Base-by-base conservation (phyloP, 2,329 filamentous ascomycete genomes). In the Curvularia sp. region DNA sequence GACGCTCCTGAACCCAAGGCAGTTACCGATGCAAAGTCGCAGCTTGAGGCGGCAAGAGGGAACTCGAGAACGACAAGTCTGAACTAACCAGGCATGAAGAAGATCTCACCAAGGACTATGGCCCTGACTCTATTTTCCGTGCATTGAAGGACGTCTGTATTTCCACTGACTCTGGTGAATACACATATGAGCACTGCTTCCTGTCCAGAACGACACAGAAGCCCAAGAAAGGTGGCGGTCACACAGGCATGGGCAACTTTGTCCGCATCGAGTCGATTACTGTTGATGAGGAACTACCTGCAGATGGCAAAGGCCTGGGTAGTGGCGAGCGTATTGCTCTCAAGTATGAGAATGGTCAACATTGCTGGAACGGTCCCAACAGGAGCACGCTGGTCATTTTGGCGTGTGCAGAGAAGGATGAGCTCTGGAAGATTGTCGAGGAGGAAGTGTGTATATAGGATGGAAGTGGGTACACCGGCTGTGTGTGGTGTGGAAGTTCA, bases 391-490 rank as follows among this genome's bases (percentile, higher is more conserved):
- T 89, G 57, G 93, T 98, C 26, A 89, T 96, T 77, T 78, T 99
- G 67, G 92, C 87, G 8, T 99, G 95, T 75, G 89, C 91, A 3
- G 93, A 97, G 80, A 89, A 88, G 60, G 92, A 97, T 70, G 93
- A 97, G 84, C 84, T 99, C 48, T 93, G 93, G 89, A 91, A 93
- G 77, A 88, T 98, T 7, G 88, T 88, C 51, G 95, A 99, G 82
- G 88, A 93, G 62, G 95, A 99, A 98, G 83, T 99, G 95, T 75
- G 90, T 97, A 10, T 99, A 99, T 79, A 89, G 90, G 73, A 97
- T 98, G 91, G 92, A 97, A 79, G 91, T 97, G 8, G 95, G 93
- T 24, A 96, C 92, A 12, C 92, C 95, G 1, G 92, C 92, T 15
- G 95, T 90, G 35, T 99, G 95, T 77, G 70, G 70, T 4, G 55